Conservation (phyloP, 2,329 filamentous ascomycete species). For the Scedosporium boydii region DNA sequence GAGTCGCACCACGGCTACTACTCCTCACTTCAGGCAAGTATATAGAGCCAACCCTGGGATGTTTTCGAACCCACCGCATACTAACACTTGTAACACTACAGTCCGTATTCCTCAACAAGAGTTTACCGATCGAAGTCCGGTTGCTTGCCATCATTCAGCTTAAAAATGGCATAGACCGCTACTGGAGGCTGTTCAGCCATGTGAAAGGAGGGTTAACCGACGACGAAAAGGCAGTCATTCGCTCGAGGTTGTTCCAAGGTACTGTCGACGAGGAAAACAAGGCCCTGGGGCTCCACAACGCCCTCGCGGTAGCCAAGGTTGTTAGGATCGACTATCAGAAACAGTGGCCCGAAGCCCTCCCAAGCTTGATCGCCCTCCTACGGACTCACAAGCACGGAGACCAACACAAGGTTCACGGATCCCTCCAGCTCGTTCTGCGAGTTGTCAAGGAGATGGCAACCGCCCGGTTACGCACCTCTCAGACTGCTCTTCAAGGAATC, state of each 20-base stretch:
- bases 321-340: constrained; percentile 80
- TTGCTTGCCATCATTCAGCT: constrained; percentile 89
- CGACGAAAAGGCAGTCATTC: constrained; percentile 68
- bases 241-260: constrained; percentile 64
- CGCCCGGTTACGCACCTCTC: constrained; percentile 63
- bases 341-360: constrained; percentile 65
- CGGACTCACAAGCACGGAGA: constrained; percentile 48
- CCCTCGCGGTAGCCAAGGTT: constrained; percentile 79
- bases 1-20: constrained; percentile 59
- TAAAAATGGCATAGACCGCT: constrained; percentile 93
- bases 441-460: constrained; percentile 87
- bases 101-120: constrained; percentile 73
- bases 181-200: constrained; percentile 63
- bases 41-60: constrained; percentile 6
- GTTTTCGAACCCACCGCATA: background rate
- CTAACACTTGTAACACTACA: constrained; percentile 22
- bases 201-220: constrained; percentile 57
- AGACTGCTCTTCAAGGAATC: constrained; percentile 66
- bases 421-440: constrained; percentile 69
- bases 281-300: constrained; percentile 76
- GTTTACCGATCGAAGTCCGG: constrained; percentile 66
- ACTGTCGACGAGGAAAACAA: constrained; percentile 68
- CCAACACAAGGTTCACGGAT: constrained; percentile 58
- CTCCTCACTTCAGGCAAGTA: constrained; percentile 54
- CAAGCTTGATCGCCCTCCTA: constrained; percentile 54